A percentile compares a stretch with the other conserved stretches of the same genome.
Evolutionary conservation across 1,284 basidiomycete species (phyloP).

Genomic region (Porodaedalea pini): DNA sequence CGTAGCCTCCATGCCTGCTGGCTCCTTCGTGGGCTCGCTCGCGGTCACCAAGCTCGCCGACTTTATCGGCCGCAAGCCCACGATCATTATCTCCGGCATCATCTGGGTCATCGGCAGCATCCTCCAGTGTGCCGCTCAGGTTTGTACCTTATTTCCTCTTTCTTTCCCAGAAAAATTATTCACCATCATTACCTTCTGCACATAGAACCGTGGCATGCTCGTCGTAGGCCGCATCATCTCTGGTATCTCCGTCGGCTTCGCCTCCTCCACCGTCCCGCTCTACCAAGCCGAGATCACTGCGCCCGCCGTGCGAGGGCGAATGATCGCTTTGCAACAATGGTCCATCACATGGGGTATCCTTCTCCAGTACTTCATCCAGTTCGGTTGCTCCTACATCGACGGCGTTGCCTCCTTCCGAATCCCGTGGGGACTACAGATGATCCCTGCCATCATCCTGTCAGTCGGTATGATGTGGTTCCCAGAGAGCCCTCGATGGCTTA

Average conservation of each 20-base stretch:
- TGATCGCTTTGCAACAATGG: constrained; percentile 78
- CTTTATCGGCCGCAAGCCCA: constrained; percentile 60
- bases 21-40: constrained; percentile 62
- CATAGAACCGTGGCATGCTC: constrained; percentile 62
- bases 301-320: constrained; percentile 67
- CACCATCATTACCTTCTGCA: constrained; percentile 1
- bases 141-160: constrained; percentile 30
- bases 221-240: constrained; percentile 64
- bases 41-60: constrained; percentile 61
- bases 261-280: constrained; percentile 59
- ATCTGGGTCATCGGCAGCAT: constrained; percentile 73
- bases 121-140: constrained; percentile 60
- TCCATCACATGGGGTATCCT: constrained; percentile 75
- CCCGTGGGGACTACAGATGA: constrained; percentile 76
- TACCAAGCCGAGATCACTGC: constrained; percentile 65
- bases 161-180: neutral
- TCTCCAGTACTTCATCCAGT: constrained; percentile 70
- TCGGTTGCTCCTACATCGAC: constrained; percentile 70
- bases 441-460: constrained; percentile 66
- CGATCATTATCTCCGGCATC: constrained; percentile 58
- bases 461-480: constrained; percentile 69
- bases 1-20: constrained; percentile 71
- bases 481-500: constrained; percentile 52
- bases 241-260: constrained; percentile 56
- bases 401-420: constrained; percentile 72